These are phyloP conservation scores for Ustilago trichophora DNA, from an alignment of 1,284 basidiomycete genomes.

Conservation along the genomic window DNA sequence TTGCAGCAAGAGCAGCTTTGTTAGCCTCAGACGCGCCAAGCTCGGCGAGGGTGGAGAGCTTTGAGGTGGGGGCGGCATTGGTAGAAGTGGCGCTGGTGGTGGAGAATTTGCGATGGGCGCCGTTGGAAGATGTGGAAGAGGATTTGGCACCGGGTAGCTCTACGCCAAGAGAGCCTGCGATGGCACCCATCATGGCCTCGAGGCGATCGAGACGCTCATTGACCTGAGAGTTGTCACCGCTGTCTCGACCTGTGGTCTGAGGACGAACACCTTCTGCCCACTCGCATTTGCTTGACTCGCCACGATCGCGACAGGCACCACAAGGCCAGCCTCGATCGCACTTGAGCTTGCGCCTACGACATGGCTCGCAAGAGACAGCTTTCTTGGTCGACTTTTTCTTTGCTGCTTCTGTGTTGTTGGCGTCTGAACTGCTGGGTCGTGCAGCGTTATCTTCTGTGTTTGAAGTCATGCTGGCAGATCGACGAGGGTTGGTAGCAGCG, in stretches of 20 bases:
- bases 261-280: slow-evolving; percentile 60
- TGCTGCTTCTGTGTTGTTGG: slow-evolving; percentile 7
- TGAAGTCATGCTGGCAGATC: slow-evolving; percentile 21
- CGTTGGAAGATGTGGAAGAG: background rate
- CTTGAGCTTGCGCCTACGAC: slow-evolving; percentile 60
- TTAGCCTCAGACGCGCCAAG: slow-evolving; percentile 42
- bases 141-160: slow-evolving; percentile 26
- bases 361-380: slow-evolving; percentile 59
- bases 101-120: slow-evolving; percentile 16
- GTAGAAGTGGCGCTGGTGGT: slow-evolving; percentile 14
- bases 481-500: background rate
- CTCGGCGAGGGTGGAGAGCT: slow-evolving; percentile 45
- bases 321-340: slow-evolving; percentile 57
- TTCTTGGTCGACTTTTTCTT: slow-evolving; percentile 57
- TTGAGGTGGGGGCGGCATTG: slow-evolving; percentile 17
- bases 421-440: background rate
- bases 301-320: slow-evolving; percentile 48
- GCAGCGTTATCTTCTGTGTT: slow-evolving; percentile 2
- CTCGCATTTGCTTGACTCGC: slow-evolving; percentile 54
- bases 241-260: slow-evolving; percentile 49
- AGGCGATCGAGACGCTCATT: slow-evolving; percentile 50
- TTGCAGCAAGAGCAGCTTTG: slow-evolving; percentile 25
- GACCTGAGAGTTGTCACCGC: slow-evolving; percentile 24
- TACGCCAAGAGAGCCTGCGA: slow-evolving; percentile 41
- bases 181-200: slow-evolving; percentile 50